Conservation (phyloP, 2,329 filamentous ascomycete species). For the Chrysoporthe austroafricana region DNA sequence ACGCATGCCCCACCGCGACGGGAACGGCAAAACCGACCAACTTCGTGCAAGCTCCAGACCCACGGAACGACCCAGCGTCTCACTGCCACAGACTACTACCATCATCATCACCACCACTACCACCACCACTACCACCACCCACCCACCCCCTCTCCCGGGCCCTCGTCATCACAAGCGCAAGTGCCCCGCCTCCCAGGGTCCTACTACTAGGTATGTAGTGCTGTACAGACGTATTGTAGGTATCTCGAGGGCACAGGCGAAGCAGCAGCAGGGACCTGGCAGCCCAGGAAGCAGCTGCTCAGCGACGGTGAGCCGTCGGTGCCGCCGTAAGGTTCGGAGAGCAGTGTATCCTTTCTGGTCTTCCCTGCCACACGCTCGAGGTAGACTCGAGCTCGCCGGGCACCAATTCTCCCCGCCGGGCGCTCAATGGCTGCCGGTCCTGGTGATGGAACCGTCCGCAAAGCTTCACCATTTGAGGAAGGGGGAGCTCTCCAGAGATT, state of each 20-base stretch:
- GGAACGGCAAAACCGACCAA: slow-evolving; percentile 8
- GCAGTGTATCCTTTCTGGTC: not conserved
- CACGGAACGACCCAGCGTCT: not conserved
- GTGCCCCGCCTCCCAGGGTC: slow-evolving; percentile 3
- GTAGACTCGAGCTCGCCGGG: no score
- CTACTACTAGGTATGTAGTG: no score
- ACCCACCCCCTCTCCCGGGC: no score
- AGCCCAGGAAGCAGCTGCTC: not conserved
- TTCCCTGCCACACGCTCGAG: not conserved
- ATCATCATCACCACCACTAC: no score
- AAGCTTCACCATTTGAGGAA: slow-evolving; percentile 14
- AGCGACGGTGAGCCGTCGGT: not conserved
- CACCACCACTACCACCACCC: no score
- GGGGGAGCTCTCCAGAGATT: slow-evolving; percentile 6
- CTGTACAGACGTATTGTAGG: no score
- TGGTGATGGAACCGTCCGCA: slow-evolving; percentile 4
- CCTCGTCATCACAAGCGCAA: not conserved
- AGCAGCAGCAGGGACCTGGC: not conserved
- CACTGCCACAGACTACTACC: slow-evolving; percentile 7
- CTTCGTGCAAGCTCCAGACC: not conserved
- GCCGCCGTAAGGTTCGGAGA: not conserved
- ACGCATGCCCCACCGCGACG: slow-evolving; percentile 11
- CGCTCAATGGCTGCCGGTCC: slow-evolving; percentile 7
- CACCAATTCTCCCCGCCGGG: not conserved
- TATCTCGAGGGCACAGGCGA: not conserved